Conservation (phyloP, 108 stramenopile species). For the Fistulifera solaris region DNA sequence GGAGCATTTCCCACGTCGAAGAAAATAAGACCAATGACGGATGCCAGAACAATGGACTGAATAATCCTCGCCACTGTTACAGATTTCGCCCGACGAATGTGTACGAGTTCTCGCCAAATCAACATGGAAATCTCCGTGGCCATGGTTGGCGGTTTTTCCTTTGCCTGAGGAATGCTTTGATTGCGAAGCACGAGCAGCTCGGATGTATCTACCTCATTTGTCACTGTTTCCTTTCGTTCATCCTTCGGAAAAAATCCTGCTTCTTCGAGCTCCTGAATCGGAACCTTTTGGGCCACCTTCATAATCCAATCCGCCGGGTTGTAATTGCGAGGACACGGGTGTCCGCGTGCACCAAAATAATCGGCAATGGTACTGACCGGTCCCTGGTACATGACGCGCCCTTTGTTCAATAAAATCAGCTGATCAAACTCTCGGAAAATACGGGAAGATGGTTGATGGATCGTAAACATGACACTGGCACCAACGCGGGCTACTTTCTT, state of each 20-base stretch:
- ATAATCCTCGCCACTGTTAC: conserved; percentile 45
- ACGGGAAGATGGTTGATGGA: conserved; percentile 71
- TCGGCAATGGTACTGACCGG: conserved; percentile 9
- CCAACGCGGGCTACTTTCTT: conserved; percentile 45
- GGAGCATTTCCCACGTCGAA: conserved; percentile 33
- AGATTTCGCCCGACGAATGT: conserved; percentile 38
- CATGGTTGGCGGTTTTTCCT: conserved; percentile 25
- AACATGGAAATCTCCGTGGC: conserved; percentile 36
- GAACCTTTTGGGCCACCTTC: conserved; percentile 38
- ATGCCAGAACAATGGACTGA: conserved; percentile 41
- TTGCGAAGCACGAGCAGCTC: conserved; percentile 7
- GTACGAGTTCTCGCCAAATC: conserved; percentile 42
- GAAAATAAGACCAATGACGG: conserved; percentile 68
- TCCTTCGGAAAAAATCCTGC: conserved; percentile 28
- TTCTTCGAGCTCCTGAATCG: conserved; percentile 19
- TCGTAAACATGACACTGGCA: conserved; percentile 50
- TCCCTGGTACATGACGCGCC: conserved; percentile 46
- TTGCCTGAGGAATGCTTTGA: conserved; percentile 5
- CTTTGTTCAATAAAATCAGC: conserved; percentile 44
- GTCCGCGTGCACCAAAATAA: conserved; percentile 16
- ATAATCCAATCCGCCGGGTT: conserved; percentile 65
- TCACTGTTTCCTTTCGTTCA: conserved; percentile 8
- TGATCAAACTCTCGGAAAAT: conserved; percentile 53
- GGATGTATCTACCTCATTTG: no score
- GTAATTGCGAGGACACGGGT: conserved; percentile 51